phyloP scores from a whole-genome alignment of 768 basidiomycete species.

The Russula sp. region DNA sequence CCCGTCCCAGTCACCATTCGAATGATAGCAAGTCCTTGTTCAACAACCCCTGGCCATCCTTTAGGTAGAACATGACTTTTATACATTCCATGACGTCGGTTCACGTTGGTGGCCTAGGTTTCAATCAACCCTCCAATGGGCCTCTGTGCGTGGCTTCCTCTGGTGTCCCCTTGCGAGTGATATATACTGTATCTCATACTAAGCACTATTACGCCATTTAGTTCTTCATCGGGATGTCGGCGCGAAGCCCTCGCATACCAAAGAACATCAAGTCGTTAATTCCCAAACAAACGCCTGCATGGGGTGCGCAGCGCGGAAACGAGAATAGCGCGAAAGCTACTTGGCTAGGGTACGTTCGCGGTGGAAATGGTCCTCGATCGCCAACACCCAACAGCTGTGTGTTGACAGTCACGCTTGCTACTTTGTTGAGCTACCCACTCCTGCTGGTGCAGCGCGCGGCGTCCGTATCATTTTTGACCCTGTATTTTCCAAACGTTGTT shows the following conservation, averaged over 20 bases:
- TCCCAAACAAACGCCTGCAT: constrained; percentile 22
- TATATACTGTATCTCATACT: not conserved
- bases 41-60: constrained; percentile 29
- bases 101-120: constrained; percentile 13
- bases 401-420: constrained; percentile 40
- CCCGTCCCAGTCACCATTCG: constrained; percentile 24
- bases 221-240: constrained; percentile 3
- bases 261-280: constrained; percentile 27
- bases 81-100: too few species aligned
- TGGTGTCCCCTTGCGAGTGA: too few species aligned
- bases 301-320: constrained; percentile 18
- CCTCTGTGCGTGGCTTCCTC: constrained; percentile 13
- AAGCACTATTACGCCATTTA: not conserved
- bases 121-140: constrained; percentile 25
- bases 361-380: not conserved
- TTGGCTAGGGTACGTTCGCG: constrained; percentile 26
- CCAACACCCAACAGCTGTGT: not conserved
- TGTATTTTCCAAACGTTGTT: constrained; percentile 39
- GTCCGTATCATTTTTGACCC: constrained; percentile 43
- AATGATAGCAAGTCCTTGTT: constrained; percentile 24
- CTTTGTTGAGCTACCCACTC: constrained; percentile 40
- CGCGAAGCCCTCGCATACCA: constrained; percentile 16
- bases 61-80: constrained; percentile 19
- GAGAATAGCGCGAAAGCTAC: constrained; percentile 25
- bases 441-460: constrained; percentile 38